Evolutionary conservation across 1,284 basidiomycete species (phyloP).

Genomic region (Ceratorhiza oryzae-sativae): DNA sequence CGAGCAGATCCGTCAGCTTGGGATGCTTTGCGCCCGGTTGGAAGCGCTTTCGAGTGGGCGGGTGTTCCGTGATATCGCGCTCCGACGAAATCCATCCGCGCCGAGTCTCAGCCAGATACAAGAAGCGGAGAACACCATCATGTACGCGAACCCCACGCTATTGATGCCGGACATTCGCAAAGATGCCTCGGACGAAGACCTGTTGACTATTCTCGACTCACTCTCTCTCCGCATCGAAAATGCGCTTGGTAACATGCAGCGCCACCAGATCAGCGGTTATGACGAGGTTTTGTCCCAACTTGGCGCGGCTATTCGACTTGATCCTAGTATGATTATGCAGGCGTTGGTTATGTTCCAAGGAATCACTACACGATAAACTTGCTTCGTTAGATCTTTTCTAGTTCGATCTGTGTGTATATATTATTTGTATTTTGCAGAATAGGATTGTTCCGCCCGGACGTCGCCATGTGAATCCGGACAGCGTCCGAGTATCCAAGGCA

Average conservation of each 20-base stretch:
- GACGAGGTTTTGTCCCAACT: conserved; percentile 51
- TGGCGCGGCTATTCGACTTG: conserved; percentile 47
- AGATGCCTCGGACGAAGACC: conserved; percentile 77
- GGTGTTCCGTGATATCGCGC: conserved; percentile 60
- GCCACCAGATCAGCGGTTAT: conserved; percentile 53
- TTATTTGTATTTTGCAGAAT: conserved; percentile 37
- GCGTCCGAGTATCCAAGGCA: conserved; percentile 30
- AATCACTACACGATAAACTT: conserved; percentile 22
- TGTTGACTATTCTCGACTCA: conserved; percentile 77
- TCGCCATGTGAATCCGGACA: conserved; percentile 24
- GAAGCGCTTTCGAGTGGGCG: conserved; percentile 79
- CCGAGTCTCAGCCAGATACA: conserved; percentile 29
- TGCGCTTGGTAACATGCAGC: conserved; percentile 66
- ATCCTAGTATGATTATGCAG: conserved; percentile 46
- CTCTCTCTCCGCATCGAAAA: conserved; percentile 82
- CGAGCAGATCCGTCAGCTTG: conserved; percentile 80
- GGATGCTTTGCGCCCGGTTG: conserved; percentile 78
- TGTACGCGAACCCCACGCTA: conserved; percentile 67
- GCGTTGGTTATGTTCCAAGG: conserved; percentile 46
- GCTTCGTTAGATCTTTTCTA: conserved; percentile 18
- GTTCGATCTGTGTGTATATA: conserved; percentile 25
- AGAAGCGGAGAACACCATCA: conserved; percentile 48
- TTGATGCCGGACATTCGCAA: conserved; percentile 77
- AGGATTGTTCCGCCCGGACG: conserved; percentile 30
- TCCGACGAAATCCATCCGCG: conserved; percentile 44